Evolutionary conservation across 768 basidiomycete genomes (phyloP).

Genomic region (Pholiota molesta): DNA sequence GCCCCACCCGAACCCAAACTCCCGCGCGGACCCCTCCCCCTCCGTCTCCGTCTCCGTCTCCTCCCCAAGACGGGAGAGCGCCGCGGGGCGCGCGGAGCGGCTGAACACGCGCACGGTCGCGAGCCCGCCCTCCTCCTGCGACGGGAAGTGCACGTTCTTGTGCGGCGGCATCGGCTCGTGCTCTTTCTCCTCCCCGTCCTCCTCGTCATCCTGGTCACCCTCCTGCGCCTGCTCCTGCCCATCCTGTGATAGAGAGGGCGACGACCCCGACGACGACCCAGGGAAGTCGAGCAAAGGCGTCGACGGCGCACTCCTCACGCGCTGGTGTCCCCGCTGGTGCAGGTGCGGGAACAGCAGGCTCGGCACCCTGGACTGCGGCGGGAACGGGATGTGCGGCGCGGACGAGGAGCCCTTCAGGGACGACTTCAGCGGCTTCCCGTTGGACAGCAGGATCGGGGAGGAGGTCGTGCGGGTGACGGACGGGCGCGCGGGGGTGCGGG

Average conservation of each 20-base stretch:
- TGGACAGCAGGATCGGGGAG: conserved; percentile 54
- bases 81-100: conserved; percentile 70
- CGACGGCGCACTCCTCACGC: conserved; percentile 59
- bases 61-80: conserved; percentile 46
- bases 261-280: no score
- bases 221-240: no score
- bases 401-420: conserved; percentile 11
- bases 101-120: conserved; percentile 65
- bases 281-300: conserved; percentile 40
- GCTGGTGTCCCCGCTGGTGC: conserved; percentile 21
- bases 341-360: conserved; percentile 20
- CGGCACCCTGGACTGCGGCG: conserved; percentile 31
- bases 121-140: conserved; percentile 58
- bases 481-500: conserved; percentile 36
- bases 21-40: conserved; percentile 25
- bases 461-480: conserved; percentile 39
- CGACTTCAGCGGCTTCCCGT: conserved; percentile 70
- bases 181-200: no score
- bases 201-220: no score
- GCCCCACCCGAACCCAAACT: conserved; percentile 17
- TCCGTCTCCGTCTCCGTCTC: conserved; percentile 45
- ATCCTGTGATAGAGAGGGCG: no score
- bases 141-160: conserved; percentile 91
- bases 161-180: conserved; percentile 39
- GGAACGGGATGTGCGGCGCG: conserved; percentile 39